A percentile compares a stretch with the other conserved stretches of the same genome.
Conservation (phyloP, 2,329 filamentous ascomycete genomes). For the Colletotrichum sp. region DNA sequence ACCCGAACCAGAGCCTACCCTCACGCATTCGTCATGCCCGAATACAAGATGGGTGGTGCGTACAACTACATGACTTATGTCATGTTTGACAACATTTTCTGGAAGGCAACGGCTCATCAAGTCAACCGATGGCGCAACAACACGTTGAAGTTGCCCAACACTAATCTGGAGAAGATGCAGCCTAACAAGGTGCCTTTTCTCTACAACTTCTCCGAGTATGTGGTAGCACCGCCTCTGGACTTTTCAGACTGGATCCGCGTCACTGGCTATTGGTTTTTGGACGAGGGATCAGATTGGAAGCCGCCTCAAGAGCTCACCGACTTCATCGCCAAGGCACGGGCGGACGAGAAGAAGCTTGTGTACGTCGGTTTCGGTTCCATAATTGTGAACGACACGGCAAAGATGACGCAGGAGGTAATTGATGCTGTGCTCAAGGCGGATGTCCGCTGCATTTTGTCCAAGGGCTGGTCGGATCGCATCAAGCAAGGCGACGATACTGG, state of each 20-base stretch:
- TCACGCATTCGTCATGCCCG: slow-evolving; percentile 92
- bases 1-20: slow-evolving; percentile 94
- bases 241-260: slow-evolving; percentile 98
- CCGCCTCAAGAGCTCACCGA: slow-evolving; percentile 77
- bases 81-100: slow-evolving; percentile 96
- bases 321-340: slow-evolving; percentile 84
- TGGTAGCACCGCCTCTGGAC: slow-evolving; percentile 93
- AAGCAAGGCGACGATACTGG: slow-evolving; percentile 34
- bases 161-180: slow-evolving; percentile 88
- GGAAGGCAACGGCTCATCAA: slow-evolving; percentile 90
- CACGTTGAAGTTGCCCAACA: slow-evolving; percentile 78
- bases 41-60: slow-evolving; percentile 90
- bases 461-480: slow-evolving; percentile 91
- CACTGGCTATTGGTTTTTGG: slow-evolving; percentile 97
- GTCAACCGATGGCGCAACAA: slow-evolving; percentile 92
- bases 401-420: slow-evolving; percentile 90
- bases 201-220: slow-evolving; percentile 94
- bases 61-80: slow-evolving; percentile 97
- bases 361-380: slow-evolving; percentile 98
- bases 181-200: slow-evolving; percentile 97
- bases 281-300: slow-evolving; percentile 72
- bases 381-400: slow-evolving; percentile 86
- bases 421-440: slow-evolving; percentile 91
- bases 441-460: slow-evolving; percentile 92
- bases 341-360: slow-evolving; percentile 87